Conservation (phyloP, 2,329 filamentous ascomycete species). For the Fusarium pseudocircinatum region DNA sequence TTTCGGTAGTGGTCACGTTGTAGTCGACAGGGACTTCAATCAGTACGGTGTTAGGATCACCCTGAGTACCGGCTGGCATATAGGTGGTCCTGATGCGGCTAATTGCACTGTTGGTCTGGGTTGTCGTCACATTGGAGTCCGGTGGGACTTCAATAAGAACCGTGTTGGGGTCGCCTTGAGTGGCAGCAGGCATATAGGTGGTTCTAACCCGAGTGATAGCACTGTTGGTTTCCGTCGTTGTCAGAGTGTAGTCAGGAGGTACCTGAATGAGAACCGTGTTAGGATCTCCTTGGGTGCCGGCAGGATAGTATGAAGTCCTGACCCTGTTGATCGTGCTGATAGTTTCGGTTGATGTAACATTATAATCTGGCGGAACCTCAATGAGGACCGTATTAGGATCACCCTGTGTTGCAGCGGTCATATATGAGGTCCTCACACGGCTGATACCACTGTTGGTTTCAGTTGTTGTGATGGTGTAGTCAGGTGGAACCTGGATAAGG, state of each 20-base stretch:
- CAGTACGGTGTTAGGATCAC: slow-evolving; percentile 12
- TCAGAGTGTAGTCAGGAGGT: slow-evolving; percentile 5
- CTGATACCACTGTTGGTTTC: background rate
- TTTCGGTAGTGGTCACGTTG: background rate
- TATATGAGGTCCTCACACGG: background rate
- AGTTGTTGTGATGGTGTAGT: background rate
- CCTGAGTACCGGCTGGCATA: background rate
- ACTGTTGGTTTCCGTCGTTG: background rate
- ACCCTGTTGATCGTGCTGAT: background rate
- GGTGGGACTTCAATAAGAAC: background rate
- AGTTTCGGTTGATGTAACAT: background rate
- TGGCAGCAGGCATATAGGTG: background rate
- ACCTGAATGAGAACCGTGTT: slow-evolving; percentile 11
- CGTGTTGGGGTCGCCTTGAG: slow-evolving; percentile 3
- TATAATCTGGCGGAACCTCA: background rate
- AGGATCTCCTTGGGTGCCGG: slow-evolving; percentile 6
- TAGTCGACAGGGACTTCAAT: slow-evolving; percentile 7
- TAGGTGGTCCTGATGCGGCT: background rate
- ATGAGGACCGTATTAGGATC: background rate
- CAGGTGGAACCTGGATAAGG: background rate
- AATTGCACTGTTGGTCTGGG: background rate
- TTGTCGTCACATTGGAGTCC: slow-evolving; percentile 4
- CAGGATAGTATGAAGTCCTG: slow-evolving; percentile 2
- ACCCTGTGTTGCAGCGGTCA: background rate
- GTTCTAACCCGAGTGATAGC: background rate